These are phyloP conservation scores for Phytophthora uliginosa DNA, from an alignment of 352 stramenopile genomes.

Conservation along the genomic window DNA sequence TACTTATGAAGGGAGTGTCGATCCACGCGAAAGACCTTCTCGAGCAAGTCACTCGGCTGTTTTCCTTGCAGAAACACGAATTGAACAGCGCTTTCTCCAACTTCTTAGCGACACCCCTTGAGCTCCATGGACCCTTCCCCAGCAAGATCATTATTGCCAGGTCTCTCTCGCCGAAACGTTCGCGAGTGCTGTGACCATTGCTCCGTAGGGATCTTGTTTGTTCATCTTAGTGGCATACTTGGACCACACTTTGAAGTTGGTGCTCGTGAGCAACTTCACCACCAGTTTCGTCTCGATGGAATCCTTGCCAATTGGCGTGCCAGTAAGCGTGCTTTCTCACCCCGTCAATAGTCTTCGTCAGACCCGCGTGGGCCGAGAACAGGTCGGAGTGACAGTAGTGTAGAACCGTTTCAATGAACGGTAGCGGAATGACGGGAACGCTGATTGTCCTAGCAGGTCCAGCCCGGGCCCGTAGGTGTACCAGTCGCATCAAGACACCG, in stretches of 20 bases:
- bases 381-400: slow-evolving; percentile 15
- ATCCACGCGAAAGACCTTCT: too few species aligned
- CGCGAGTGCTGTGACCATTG: not conserved
- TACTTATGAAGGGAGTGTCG: too few species aligned
- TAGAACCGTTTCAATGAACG: slow-evolving; percentile 19
- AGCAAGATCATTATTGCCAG: slow-evolving; percentile 1
- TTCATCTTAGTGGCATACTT: not conserved
- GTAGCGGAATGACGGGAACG: not conserved
- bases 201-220: not conserved
- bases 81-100: too few species aligned
- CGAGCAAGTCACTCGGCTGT: too few species aligned
- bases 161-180: not conserved
- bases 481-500: slow-evolving; percentile 1
- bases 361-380: slow-evolving; percentile 2
- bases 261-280: not conserved
- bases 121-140: not conserved
- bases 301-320: not conserved
- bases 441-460: not conserved
- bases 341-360: slow-evolving; percentile 6
- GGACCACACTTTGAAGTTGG: slow-evolving; percentile 3
- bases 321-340: slow-evolving; percentile 2
- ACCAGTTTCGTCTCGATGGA: slow-evolving; percentile 1
- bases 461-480: not conserved
- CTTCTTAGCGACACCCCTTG: too few species aligned
- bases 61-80: too few species aligned